Evolutionary conservation across 1,284 basidiomycete species (phyloP).

Genomic region (Malassezia obtusa): DNA sequence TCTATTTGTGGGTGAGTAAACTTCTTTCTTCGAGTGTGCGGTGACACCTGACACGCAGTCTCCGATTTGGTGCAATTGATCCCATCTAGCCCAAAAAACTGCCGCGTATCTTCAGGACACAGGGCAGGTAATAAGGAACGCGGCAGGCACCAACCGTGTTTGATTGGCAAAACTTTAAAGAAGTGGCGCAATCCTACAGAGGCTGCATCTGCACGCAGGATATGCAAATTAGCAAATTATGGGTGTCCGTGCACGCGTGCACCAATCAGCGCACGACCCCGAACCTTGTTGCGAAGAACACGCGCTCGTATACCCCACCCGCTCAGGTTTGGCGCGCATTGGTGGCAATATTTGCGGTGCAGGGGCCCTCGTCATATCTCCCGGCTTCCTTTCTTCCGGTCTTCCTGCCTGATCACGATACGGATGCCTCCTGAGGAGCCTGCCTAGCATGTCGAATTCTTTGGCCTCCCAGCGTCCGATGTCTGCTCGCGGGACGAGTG

Average conservation of each 20-base stretch:
- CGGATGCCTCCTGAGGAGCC: not conserved
- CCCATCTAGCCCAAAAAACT: no score
- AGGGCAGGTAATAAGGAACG: no score
- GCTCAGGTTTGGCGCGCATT: not conserved
- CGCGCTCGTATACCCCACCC: not conserved
- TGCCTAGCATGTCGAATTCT: not conserved
- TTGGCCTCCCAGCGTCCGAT: slow-evolving; percentile 10
- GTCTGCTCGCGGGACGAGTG: slow-evolving; percentile 24
- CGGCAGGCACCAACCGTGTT: not conserved
- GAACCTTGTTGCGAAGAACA: not conserved
- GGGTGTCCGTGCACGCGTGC: not conserved
- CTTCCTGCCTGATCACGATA: not conserved
- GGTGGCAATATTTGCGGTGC: not conserved
- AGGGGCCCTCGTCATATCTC: not conserved
- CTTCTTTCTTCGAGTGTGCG: no score
- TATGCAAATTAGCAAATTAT: not conserved
- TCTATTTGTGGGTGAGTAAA: no score
- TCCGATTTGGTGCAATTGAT: no score
- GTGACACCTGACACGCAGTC: no score
- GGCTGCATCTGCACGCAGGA: not conserved
- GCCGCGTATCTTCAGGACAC: no score
- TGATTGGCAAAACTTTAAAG: not conserved
- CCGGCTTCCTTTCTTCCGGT: not conserved
- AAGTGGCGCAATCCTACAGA: not conserved
- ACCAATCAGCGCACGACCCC: not conserved